phyloP scores from a whole-genome alignment of 139 green algal species.

The Zygnema circumcarinatum region DNA sequence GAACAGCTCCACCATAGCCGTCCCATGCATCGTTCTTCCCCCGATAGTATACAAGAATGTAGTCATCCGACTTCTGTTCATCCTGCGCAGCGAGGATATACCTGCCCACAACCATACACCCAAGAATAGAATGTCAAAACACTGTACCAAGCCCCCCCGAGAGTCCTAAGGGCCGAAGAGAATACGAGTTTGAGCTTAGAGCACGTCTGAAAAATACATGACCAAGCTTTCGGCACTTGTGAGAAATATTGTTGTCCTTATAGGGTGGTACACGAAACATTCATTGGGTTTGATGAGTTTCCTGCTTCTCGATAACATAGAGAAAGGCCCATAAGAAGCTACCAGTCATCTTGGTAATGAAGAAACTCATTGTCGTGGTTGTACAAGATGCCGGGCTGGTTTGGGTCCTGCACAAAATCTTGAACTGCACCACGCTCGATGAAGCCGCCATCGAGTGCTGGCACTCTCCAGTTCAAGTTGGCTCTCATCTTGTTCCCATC shows the following conservation, averaged over 20 bases:
- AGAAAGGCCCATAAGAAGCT: too few species aligned
- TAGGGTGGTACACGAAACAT: too few species aligned
- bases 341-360: conserved; percentile 88
- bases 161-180: neutral
- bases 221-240: too few species aligned
- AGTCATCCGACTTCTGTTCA: conserved; percentile 74
- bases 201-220: neutral
- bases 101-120: conserved; percentile 56
- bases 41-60: conserved; percentile 86
- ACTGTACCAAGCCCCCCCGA: too few species aligned
- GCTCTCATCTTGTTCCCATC: conserved; percentile 12
- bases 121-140: neutral
- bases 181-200: neutral
- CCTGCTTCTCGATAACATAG: too few species aligned
- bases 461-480: conserved; percentile 65
- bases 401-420: conserved; percentile 71
- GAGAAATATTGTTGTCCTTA: too few species aligned
- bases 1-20: conserved; percentile 76
- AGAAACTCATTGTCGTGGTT: conserved; percentile 86
- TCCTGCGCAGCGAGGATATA: conserved; percentile 74
- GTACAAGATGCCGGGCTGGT: conserved; percentile 68
- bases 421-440: conserved; percentile 78
- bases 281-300: too few species aligned
- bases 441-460: conserved; percentile 73
- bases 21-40: conserved; percentile 88